Evolutionary conservation across 2,329 filamentous ascomycete genomes (phyloP).

Genomic region (Trichoderma arundinaceum): DNA sequence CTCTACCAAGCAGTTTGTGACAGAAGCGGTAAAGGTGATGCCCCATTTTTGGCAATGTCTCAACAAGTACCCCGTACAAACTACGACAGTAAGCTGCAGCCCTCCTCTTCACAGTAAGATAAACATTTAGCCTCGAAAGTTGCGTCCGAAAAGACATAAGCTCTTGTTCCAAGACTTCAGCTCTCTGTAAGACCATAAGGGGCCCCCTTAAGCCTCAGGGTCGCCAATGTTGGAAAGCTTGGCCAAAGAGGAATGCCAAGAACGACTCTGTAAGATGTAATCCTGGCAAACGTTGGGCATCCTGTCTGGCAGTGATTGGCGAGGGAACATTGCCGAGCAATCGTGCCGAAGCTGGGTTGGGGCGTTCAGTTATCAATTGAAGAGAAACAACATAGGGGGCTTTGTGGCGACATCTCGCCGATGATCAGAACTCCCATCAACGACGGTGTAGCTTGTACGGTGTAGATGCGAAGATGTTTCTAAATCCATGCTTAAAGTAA

Average conservation of each 20-base stretch:
- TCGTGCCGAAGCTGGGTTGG: background rate
- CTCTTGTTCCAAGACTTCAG: background rate
- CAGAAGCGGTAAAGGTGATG: background rate
- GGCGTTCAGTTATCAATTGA: background rate
- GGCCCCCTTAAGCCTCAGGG: background rate
- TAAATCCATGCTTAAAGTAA: background rate
- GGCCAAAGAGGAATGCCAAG: background rate
- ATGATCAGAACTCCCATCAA: background rate
- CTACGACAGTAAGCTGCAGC: background rate
- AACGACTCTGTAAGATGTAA: background rate
- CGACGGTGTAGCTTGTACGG: background rate
- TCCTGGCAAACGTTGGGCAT: background rate
- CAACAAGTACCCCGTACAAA: background rate
- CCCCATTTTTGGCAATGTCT: too few species aligned
- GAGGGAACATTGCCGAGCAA: background rate
- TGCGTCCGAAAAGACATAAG: slow-evolving; percentile 1
- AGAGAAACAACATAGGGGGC: background rate
- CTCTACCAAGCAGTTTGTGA: background rate
- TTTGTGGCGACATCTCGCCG: background rate
- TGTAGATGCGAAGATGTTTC: background rate
- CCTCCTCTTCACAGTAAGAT: background rate
- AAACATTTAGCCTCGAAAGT: slow-evolving; percentile 11
- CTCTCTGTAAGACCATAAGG: background rate
- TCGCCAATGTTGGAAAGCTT: background rate
- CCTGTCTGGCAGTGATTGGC: background rate